Percentiles rank a stretch among this genome's conserved stretches.
These are phyloP conservation scores for Termitomyces sp. DNA, from an alignment of 768 basidiomycete species.

Conservation along the genomic window DNA sequence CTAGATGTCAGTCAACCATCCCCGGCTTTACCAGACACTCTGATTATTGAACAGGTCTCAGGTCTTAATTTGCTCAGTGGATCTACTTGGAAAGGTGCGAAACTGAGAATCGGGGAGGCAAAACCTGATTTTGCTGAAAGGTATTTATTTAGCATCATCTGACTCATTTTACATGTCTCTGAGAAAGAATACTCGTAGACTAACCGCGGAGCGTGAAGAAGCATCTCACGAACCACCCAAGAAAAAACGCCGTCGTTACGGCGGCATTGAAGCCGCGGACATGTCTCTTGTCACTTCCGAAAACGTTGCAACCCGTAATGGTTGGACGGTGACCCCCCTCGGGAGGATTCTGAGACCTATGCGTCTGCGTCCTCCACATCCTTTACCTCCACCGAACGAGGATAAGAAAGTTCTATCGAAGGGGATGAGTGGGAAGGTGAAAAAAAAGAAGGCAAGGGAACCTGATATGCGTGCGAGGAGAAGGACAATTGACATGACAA, in stretches of 20 bases:
- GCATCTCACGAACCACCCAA: slow-evolving; percentile 27
- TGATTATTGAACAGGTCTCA: slow-evolving; percentile 45
- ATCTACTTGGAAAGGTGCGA: slow-evolving; percentile 84
- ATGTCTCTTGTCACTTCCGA: slow-evolving; percentile 61
- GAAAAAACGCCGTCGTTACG: slow-evolving; percentile 37
- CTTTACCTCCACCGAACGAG: slow-evolving; percentile 36
- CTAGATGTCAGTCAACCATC: slow-evolving; percentile 48
- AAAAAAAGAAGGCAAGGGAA: slow-evolving; percentile 39
- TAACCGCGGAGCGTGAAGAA: slow-evolving; percentile 28
- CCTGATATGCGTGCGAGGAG: slow-evolving; percentile 54
- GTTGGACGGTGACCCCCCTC: slow-evolving; percentile 67
- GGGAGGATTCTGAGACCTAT: slow-evolving; percentile 62
- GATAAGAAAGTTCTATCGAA: slow-evolving; percentile 12
- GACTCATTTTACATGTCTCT: too few relatives aligned
- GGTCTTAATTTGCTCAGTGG: slow-evolving; percentile 76
- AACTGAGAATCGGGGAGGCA: slow-evolving; percentile 79
- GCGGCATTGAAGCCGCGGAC: slow-evolving; percentile 43
- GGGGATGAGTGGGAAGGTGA: slow-evolving; percentile 21
- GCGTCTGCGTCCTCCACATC: slow-evolving; percentile 63
- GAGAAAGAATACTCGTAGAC: slow-evolving; percentile 16
- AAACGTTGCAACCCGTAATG: slow-evolving; percentile 42
- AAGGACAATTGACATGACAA: slow-evolving; percentile 65
- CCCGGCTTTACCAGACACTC: not conserved
- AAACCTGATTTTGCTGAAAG: slow-evolving; percentile 64
- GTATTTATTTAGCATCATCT: slow-evolving; percentile 31